phyloP scores from a whole-genome alignment of 768 basidiomycete genomes.

The Termitomyces sp. region DNA sequence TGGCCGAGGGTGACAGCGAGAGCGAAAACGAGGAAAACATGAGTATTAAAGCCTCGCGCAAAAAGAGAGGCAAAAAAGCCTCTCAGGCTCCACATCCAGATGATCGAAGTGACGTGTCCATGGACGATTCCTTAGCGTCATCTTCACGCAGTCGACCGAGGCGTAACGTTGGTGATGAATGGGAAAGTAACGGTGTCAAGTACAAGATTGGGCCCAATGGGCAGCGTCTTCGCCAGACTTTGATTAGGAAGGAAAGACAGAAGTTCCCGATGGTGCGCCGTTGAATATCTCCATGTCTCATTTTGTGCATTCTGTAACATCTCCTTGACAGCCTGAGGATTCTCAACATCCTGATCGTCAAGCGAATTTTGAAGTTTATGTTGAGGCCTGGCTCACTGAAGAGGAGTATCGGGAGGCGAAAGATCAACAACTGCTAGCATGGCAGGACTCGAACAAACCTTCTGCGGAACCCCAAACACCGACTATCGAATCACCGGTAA shows the following conservation, averaged over 20 bases:
- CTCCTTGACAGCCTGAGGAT: slow-evolving; percentile 54
- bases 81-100: slow-evolving; percentile 24
- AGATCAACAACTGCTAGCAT: slow-evolving; percentile 52
- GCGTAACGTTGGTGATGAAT: slow-evolving; percentile 62
- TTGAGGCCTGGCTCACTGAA: slow-evolving; percentile 79
- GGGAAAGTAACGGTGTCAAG: slow-evolving; percentile 64
- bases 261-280: slow-evolving; percentile 67
- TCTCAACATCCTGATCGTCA: slow-evolving; percentile 73
- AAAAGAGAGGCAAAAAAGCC: slow-evolving; percentile 50
- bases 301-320: slow-evolving; percentile 3
- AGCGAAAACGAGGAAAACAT: slow-evolving; percentile 29
- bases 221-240: slow-evolving; percentile 59
- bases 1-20: slow-evolving; percentile 42
- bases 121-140: slow-evolving; percentile 44
- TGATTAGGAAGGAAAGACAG: slow-evolving; percentile 67
- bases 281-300: background rate
- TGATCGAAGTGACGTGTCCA: slow-evolving; percentile 40
- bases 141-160: slow-evolving; percentile 50
- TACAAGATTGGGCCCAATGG: slow-evolving; percentile 73
- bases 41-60: slow-evolving; percentile 28
- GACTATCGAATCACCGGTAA: slow-evolving; percentile 33
- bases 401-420: slow-evolving; percentile 67
- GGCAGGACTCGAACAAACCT: slow-evolving; percentile 57
- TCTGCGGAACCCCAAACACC: slow-evolving; percentile 37
- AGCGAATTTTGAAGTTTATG: slow-evolving; percentile 62